phyloP scores from a whole-genome alignment of 257 asterid species.

The Plantago major region DNA sequence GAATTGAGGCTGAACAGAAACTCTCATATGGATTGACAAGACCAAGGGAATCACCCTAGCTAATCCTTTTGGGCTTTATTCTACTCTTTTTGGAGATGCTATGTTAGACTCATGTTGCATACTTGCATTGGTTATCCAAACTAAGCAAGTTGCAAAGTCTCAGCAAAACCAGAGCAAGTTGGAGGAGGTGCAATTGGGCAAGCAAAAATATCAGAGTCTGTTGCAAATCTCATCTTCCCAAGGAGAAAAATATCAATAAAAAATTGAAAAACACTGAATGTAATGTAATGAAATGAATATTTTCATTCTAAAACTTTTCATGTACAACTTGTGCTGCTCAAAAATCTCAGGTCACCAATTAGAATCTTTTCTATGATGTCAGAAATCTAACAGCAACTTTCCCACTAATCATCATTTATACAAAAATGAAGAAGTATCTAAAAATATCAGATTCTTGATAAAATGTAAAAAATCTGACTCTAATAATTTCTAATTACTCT shows the following conservation, averaged over 20 bases:
- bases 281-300: constrained; percentile 16
- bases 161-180: constrained; percentile 17
- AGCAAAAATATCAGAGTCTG: constrained; percentile 21
- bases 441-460: background rate
- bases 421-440: background rate
- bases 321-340: constrained; percentile 22
- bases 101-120: background rate
- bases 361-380: constrained; percentile 18
- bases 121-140: too few relatives aligned
- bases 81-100: background rate
- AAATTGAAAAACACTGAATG: constrained; percentile 5
- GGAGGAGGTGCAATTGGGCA: constrained; percentile 16
- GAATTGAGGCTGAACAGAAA: too few relatives aligned
- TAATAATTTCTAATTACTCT: background rate
- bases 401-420: background rate
- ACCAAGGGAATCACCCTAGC: background rate
- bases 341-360: constrained; percentile 16
- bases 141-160: constrained; percentile 24
- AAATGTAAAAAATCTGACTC: constrained; percentile 18
- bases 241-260: constrained; percentile 3
- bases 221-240: constrained; percentile 30
- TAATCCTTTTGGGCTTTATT: background rate
- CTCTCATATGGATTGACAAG: too few relatives aligned
- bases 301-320: constrained; percentile 1
- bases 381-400: constrained; percentile 12